Conservation (phyloP, 441 rosid genomes). For the Erysimum cheiri region DNA sequence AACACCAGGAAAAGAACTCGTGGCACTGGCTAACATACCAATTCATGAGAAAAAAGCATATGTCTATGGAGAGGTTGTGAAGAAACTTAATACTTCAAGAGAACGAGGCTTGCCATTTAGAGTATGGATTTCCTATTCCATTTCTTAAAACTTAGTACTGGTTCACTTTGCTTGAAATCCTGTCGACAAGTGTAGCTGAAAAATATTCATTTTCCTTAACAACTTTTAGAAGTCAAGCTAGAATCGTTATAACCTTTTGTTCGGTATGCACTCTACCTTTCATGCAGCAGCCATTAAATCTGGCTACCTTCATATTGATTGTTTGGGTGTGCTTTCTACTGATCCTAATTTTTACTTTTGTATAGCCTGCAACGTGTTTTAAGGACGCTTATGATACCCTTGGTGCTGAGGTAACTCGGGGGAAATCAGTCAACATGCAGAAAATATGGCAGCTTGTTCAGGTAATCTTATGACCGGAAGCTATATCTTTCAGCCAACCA, state of each 20-base stretch:
- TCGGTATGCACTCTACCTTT: constrained; percentile 22
- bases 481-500: constrained; percentile 27
- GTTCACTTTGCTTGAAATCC: constrained; percentile 32
- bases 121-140: constrained; percentile 54
- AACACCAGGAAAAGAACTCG: constrained; percentile 63
- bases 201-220: neutral
- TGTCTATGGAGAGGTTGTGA: constrained; percentile 81
- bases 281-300: constrained; percentile 5
- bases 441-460: constrained; percentile 97
- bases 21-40: constrained; percentile 70
- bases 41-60: constrained; percentile 76
- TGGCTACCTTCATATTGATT: constrained; percentile 12
- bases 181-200: constrained; percentile 30
- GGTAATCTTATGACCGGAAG: constrained; percentile 49
- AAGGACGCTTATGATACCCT: constrained; percentile 79
- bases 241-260: constrained; percentile 4
- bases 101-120: constrained; percentile 79
- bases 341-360: constrained; percentile 25
- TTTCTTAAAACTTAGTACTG: constrained; percentile 2
- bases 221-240: constrained; percentile 30
- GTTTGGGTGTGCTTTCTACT: constrained; percentile 28
- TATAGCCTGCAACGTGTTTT: constrained; percentile 82
- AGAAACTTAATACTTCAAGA: constrained; percentile 75
- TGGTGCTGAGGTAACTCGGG: constrained; percentile 71
- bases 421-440: constrained; percentile 90